These are phyloP conservation scores for Singerocomus rubriflavus DNA, from an alignment of 1,284 basidiomycete genomes.

Conservation along the genomic window DNA sequence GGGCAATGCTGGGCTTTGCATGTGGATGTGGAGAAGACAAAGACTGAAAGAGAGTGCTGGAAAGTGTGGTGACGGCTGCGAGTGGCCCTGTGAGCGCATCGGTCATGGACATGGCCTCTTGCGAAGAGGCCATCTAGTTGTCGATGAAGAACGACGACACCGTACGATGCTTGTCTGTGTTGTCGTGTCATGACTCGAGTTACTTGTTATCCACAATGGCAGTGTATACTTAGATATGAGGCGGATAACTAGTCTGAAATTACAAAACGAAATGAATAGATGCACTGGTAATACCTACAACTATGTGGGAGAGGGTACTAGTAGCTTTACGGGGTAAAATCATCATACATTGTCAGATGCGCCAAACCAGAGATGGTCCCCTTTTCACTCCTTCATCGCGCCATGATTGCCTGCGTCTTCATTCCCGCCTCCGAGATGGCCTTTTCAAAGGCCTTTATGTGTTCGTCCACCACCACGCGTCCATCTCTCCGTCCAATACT, in stretches of 20 bases:
- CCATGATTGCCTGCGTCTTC: conserved; percentile 77
- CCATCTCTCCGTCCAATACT: conserved; percentile 47
- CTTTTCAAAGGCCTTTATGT: conserved; percentile 67
- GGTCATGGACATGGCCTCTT: conserved; percentile 39
- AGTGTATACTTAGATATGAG: background rate
- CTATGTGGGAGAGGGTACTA: conserved; percentile 7
- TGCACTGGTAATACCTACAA: conserved; percentile 19
- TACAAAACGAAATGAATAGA: conserved; percentile 28
- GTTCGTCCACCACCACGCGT: conserved; percentile 66
- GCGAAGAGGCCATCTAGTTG: conserved; percentile 5
- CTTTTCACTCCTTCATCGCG: conserved; percentile 28
- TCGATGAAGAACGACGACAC: background rate
- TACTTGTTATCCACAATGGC: too few relatives aligned
- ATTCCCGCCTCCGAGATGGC: conserved; percentile 65
- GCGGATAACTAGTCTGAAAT: conserved; percentile 3
- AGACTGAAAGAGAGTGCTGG: conserved; percentile 67
- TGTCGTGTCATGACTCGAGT: too few relatives aligned
- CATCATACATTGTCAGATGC: conserved; percentile 3
- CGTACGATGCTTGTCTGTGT: background rate
- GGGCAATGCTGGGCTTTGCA: conserved; percentile 51
- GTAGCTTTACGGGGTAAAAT: conserved; percentile 11
- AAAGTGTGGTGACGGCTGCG: conserved; percentile 50
- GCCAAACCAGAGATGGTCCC: background rate
- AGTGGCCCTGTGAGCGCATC: conserved; percentile 62
- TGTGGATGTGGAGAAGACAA: conserved; percentile 56